Conservation (phyloP, 2,329 filamentous ascomycete species). For the Paracoccidioides brasiliensis region DNA sequence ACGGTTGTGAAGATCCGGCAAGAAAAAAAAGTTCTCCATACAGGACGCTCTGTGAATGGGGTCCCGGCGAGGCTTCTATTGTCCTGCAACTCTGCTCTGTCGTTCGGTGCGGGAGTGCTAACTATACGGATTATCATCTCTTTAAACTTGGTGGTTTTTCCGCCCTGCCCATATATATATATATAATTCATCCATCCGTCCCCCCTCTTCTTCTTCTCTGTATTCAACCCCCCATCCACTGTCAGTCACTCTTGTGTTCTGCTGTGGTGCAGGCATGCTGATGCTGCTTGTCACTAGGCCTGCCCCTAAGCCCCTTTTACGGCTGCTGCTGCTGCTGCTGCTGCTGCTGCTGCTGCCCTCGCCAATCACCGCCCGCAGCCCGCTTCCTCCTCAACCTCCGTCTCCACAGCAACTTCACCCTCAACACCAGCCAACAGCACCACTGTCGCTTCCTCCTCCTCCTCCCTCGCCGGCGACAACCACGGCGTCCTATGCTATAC, state of each 20-base stretch:
- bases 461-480: slow-evolving; percentile 11
- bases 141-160: no score
- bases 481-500: slow-evolving; percentile 17
- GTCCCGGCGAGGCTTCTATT: no score
- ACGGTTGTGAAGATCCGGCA: no score
- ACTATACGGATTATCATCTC: no score
- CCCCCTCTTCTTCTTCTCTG: neutral
- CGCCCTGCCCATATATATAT: neutral
- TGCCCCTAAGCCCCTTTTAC: slow-evolving; percentile 16
- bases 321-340: no score
- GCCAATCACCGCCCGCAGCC: slow-evolving; percentile 14
- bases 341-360: slow-evolving; percentile 4
- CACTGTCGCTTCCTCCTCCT: neutral
- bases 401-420: neutral
- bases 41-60: no score
- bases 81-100: no score
- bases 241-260: no score
- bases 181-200: no score
- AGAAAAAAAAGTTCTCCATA: no score
- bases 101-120: no score
- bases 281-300: neutral
- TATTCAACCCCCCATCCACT: neutral
- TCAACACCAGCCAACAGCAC: neutral
- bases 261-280: slow-evolving; percentile 3
- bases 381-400: neutral